A percentile compares a stretch with the other conserved stretches of the same genome.
Conservation (phyloP, 345 rosid genomes). For the Hibiscus tridactylites region DNA sequence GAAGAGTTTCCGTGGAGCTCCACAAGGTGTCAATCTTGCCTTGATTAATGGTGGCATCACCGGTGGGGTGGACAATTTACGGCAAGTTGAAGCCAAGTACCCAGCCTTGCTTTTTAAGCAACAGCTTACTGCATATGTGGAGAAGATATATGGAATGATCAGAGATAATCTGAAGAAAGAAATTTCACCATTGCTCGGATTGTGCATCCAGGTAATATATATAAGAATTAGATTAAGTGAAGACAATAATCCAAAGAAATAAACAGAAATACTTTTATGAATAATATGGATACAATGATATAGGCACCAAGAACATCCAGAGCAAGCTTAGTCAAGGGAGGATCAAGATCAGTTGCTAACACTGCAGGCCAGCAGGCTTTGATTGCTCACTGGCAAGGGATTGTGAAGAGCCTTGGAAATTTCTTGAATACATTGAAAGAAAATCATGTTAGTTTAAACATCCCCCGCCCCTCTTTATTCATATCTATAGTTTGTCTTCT, state of each 20-base stretch:
- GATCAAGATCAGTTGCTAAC: conserved; percentile 67
- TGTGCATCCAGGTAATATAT: conserved; percentile 79
- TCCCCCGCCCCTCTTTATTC: neutral
- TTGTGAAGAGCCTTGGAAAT: conserved; percentile 86
- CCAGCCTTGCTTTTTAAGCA: conserved; percentile 96
- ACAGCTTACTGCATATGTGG: conserved; percentile 94
- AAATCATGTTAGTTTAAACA: conserved; percentile 47
- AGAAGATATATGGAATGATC: conserved; percentile 95
- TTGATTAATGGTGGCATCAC: conserved; percentile 49
- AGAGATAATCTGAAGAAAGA: conserved; percentile 93
- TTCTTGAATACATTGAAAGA: conserved; percentile 67
- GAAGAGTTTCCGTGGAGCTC: conserved; percentile 88
- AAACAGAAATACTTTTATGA: neutral
- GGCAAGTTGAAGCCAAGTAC: conserved; percentile 96
- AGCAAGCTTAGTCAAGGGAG: conserved; percentile 93
- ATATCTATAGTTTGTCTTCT: neutral
- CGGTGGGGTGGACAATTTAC: conserved; percentile 55
- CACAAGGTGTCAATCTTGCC: conserved; percentile 78
- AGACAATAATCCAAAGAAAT: neutral
- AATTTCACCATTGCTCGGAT: conserved; percentile 89
- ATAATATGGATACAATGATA: conserved; percentile 14
- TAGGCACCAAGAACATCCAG: conserved; percentile 98
- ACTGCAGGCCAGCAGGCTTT: conserved; percentile 79
- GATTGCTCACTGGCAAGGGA: conserved; percentile 97
- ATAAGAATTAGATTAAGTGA: neutral